Percentiles rank a stretch among this genome's conserved stretches.
Conservation (phyloP, 164 flowering plant genomes). For the Vitis rotundifolia region DNA sequence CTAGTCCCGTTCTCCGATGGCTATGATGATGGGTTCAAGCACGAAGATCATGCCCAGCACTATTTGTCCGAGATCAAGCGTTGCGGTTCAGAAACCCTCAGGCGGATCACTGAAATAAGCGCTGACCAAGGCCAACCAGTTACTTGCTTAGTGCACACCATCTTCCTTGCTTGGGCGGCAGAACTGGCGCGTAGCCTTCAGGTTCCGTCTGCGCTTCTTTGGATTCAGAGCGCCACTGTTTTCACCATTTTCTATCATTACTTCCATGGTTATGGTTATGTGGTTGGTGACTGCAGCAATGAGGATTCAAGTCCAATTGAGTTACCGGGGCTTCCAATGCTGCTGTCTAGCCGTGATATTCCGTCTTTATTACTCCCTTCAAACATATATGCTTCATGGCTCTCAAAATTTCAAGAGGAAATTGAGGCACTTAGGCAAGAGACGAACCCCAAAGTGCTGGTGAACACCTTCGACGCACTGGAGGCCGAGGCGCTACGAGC, state of each 20-base stretch:
- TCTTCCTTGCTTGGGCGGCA: slow-evolving; percentile 22
- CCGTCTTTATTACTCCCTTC: too few relatives aligned
- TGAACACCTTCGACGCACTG: slow-evolving; percentile 16
- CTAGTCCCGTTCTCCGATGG: too few relatives aligned
- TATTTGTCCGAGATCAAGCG: too few relatives aligned
- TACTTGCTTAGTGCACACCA: slow-evolving; percentile 6
- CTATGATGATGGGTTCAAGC: too few relatives aligned
- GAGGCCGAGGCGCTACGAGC: slow-evolving; percentile 11
- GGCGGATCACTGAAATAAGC: too few relatives aligned
- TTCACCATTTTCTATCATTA: slow-evolving; percentile 14
- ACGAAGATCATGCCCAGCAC: too few relatives aligned
- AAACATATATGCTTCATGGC: too few relatives aligned
- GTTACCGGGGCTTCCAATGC: too few relatives aligned
- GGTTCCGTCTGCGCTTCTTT: slow-evolving; percentile 17
- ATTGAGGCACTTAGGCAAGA: slow-evolving; percentile 6
- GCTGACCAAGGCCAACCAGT: background rate
- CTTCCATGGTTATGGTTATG: slow-evolving; percentile 13
- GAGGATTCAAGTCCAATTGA: background rate
- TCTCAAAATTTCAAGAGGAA: background rate
- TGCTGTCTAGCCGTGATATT: too few relatives aligned
- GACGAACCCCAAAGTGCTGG: slow-evolving; percentile 5
- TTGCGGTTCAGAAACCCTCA: too few relatives aligned
- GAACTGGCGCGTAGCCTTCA: slow-evolving; percentile 14
- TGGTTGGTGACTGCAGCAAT: background rate
- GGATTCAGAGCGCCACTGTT: slow-evolving; percentile 21